Percentiles rank a stretch among this genome's conserved stretches.
Conservation (phyloP, 2,329 filamentous ascomycete species). For the Lasiodiplodia gonubiensis region DNA sequence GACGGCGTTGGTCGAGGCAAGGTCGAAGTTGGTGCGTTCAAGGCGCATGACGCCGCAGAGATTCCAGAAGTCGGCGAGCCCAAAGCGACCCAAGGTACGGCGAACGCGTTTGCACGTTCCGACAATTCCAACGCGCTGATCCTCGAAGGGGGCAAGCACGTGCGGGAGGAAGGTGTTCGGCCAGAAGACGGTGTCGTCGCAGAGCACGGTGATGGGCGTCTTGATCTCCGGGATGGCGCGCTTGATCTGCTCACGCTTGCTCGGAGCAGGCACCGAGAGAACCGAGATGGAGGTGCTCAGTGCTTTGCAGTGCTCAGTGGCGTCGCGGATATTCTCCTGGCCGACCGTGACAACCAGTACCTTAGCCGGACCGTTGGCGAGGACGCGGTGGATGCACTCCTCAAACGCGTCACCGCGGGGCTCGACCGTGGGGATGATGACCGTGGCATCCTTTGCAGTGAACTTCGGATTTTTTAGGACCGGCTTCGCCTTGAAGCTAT, state of each 20-base stretch:
- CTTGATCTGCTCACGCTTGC: slow-evolving; percentile 58
- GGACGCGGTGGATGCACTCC: slow-evolving; percentile 49
- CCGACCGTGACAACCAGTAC: slow-evolving; percentile 58
- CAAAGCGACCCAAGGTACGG: slow-evolving; percentile 4
- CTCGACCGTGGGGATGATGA: slow-evolving; percentile 60
- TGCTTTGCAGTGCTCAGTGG: slow-evolving; percentile 40
- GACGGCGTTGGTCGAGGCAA: slow-evolving; percentile 37
- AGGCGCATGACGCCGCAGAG: slow-evolving; percentile 39
- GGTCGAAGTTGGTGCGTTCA: slow-evolving; percentile 44
- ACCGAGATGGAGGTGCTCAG: slow-evolving; percentile 33
- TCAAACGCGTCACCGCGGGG: slow-evolving; percentile 50
- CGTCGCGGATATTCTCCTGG: slow-evolving; percentile 32
- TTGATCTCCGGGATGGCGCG: slow-evolving; percentile 46
- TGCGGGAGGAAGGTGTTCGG: slow-evolving; percentile 49
- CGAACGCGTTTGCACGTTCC: slow-evolving; percentile 27
- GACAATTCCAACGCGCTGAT: slow-evolving; percentile 30
- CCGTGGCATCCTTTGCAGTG: slow-evolving; percentile 51
- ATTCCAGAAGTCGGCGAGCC: slow-evolving; percentile 33
- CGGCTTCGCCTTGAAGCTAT: slow-evolving; percentile 46
- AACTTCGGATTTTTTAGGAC: slow-evolving; percentile 40
- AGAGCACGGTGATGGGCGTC: slow-evolving; percentile 53
- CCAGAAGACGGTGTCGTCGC: slow-evolving; percentile 64
- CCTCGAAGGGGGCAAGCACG: slow-evolving; percentile 48
- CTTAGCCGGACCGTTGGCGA: slow-evolving; percentile 46
- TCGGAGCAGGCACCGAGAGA: slow-evolving; percentile 36